A percentile compares a stretch with the other conserved stretches of the same genome.
These are phyloP conservation scores for Pichia sp. DNA, from an alignment of 1,139 yeast genomes.

Conservation along the genomic window DNA sequence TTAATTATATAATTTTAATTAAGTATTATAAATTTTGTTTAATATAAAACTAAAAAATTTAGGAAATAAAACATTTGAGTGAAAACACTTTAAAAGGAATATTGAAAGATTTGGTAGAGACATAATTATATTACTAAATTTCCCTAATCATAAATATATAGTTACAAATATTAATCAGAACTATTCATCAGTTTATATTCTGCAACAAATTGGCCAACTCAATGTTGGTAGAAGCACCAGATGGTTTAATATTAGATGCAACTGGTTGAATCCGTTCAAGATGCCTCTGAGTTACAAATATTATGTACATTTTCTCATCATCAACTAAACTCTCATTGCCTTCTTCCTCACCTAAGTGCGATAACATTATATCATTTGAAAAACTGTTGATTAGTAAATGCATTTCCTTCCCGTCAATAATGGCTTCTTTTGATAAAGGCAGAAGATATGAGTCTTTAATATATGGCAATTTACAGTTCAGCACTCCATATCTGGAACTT, in stretches of 20 bases:
- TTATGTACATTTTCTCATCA: constrained; percentile 10
- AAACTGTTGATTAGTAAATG: constrained; percentile 9
- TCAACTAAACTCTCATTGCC: background rate
- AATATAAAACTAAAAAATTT: too few species aligned
- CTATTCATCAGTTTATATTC: background rate
- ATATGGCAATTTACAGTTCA: constrained; percentile 38
- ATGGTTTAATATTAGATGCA: background rate
- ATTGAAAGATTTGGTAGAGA: too few species aligned
- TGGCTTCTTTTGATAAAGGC: constrained; percentile 28
- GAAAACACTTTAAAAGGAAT: background rate
- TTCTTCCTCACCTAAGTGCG: constrained; percentile 2
- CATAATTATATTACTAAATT: too few species aligned
- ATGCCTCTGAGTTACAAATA: constrained; percentile 14
- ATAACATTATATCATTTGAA: constrained; percentile 6
- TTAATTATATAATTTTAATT: background rate
- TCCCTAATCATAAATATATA: too few species aligned
- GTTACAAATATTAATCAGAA: too few species aligned
- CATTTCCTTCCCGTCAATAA: constrained; percentile 10
- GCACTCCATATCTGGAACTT: constrained; percentile 38
- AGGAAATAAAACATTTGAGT: background rate
- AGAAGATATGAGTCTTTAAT: constrained; percentile 64
- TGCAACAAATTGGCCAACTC: background rate
- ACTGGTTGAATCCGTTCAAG: background rate
- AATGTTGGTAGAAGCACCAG: background rate
- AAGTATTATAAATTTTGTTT: background rate